Evolutionary conservation across 768 basidiomycete genomes (phyloP), one percentile per base, ranked within the genome.

Genomic region (Hypsizygus marmoreus): DNA sequence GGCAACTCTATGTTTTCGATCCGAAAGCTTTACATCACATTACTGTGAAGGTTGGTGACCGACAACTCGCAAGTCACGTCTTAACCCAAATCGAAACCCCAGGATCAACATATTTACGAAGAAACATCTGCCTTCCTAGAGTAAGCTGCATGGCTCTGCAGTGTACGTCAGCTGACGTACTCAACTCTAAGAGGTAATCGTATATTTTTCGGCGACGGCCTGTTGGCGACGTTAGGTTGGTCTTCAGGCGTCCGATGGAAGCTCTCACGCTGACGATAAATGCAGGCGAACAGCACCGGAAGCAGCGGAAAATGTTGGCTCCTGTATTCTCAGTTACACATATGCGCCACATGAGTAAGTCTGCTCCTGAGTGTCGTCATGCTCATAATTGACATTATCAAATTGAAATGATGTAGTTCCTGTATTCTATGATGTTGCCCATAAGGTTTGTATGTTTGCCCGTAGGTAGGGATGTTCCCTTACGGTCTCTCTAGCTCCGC

Each of bases 71-170:
- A 14, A 12, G 19, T 4, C 6, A 14, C 29, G 37, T 10, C 43
- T 20, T 26, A 4, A 3, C 1, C 0, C 29, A 13, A n/a, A n/a
- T n/a, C n/a, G n/a, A n/a, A n/a, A n/a, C n/a, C n/a, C 4, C 40
- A 70, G 57, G 71, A 74, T 33, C 65, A 68, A 39, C 28, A 64
- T 31, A 42, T 58, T 14, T 71, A 57, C 43, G 70, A 73, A 41
- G 64, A 61, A 29, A 41, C 65, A 4, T 35, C 40, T 4, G 28
- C 37, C 2, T 59, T 65, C 26, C 45, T 65, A 19, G 53, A 46
- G 71, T 70, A 54, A 9, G 62, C 43, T 7, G 3, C 10, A 16
- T 22, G 4, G 8, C 8, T n/a, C 34, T 16, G 30, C 11, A 20
- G 13, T 45, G 6, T 20, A 3, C 11, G 12, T 3, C 13, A 2